Conservation (phyloP, 306 rosid genomes). For the Abrus pulchellus region DNA sequence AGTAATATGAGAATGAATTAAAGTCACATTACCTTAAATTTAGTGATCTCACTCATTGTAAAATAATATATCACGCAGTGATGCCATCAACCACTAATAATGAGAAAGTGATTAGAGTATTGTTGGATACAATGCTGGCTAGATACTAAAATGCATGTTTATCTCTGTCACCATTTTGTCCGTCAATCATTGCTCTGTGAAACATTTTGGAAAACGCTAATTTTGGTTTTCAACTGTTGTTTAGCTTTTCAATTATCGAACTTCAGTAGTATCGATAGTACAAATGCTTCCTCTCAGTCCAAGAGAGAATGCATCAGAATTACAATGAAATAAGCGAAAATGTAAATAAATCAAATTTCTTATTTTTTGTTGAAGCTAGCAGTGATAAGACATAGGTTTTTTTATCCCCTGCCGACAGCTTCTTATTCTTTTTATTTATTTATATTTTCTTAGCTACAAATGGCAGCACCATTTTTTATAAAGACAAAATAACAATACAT, state of each 20-base stretch:
- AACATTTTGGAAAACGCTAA: background rate
- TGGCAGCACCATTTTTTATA: background rate
- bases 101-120: background rate
- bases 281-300: background rate
- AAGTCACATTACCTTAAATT: too few species aligned
- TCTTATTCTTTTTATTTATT: background rate
- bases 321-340: background rate
- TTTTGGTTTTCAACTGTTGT: background rate
- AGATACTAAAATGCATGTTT: conserved; percentile 9
- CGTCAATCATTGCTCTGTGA: background rate
- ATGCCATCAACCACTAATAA: background rate
- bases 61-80: background rate
- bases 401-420: background rate
- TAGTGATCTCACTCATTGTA: too few species aligned
- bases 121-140: background rate
- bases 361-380: background rate
- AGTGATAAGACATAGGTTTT: background rate
- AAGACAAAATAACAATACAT: background rate
- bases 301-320: background rate
- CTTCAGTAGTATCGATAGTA: background rate
- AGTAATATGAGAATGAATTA: too few species aligned
- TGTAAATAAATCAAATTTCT: background rate
- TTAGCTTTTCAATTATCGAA: background rate
- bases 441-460: background rate
- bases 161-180: background rate